These are phyloP conservation scores for Thalassiosira hispida DNA, from an alignment of 352 stramenopile species.

Conservation along the genomic window DNA sequence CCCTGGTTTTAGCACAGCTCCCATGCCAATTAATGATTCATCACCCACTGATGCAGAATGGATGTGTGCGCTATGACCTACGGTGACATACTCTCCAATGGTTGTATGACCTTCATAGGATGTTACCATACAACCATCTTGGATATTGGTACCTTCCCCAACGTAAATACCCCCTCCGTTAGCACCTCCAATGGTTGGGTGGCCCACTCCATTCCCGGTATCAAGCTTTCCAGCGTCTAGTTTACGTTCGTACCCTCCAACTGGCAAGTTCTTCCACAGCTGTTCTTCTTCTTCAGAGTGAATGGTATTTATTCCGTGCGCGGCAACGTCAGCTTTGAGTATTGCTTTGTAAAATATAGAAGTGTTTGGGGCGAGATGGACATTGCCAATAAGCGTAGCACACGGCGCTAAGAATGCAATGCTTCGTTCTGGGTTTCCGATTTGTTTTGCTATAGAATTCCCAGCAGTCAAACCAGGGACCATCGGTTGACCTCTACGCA, in stretches of 20 bases:
- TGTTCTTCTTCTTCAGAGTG: slow-evolving; percentile 28
- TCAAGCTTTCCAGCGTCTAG: slow-evolving; percentile 46
- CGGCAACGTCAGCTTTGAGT: slow-evolving; percentile 87
- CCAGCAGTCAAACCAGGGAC: slow-evolving; percentile 79
- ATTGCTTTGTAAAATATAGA: slow-evolving; percentile 97
- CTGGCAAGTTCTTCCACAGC: slow-evolving; percentile 33
- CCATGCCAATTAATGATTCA: slow-evolving; percentile 96
- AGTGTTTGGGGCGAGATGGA: slow-evolving; percentile 92
- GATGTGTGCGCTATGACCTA: slow-evolving; percentile 93
- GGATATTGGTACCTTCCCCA: slow-evolving; percentile 95
- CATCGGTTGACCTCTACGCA: slow-evolving; percentile 91
- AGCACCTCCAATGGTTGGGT: slow-evolving; percentile 52
- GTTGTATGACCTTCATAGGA: slow-evolving; percentile 85
- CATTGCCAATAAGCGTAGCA: slow-evolving; percentile 94
- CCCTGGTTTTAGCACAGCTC: slow-evolving; percentile 92
- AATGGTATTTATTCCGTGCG: slow-evolving; percentile 48
- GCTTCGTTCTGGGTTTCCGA: slow-evolving; percentile 15
- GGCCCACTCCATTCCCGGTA: slow-evolving; percentile 30
- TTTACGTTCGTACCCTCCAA: slow-evolving; percentile 48
- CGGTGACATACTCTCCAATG: slow-evolving; percentile 95
- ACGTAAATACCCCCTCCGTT: slow-evolving; percentile 87
- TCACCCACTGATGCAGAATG: slow-evolving; percentile 96
- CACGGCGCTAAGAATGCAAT: slow-evolving; percentile 94
- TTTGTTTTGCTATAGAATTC: background rate
- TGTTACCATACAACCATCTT: slow-evolving; percentile 95